Conservation (phyloP, 2,329 filamentous ascomycete species). For the Claviceps sp. region DNA sequence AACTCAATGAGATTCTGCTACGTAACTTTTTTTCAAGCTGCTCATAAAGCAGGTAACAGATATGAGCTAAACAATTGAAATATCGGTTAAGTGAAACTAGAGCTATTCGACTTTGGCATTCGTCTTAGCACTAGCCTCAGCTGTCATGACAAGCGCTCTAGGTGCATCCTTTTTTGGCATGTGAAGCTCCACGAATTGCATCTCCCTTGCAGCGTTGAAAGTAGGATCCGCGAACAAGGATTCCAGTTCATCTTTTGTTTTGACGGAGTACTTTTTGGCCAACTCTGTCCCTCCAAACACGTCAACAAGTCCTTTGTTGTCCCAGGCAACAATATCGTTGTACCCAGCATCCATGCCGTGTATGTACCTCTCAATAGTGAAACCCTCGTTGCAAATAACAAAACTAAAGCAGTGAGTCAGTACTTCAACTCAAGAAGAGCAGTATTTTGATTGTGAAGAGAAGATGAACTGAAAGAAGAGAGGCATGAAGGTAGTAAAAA, state of each 20-base stretch:
- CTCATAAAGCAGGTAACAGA: too few species aligned
- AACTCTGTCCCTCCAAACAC: constrained; percentile 53
- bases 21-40: too few species aligned
- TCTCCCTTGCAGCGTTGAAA: constrained; percentile 42
- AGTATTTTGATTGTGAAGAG: not conserved
- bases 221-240: constrained; percentile 48
- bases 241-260: constrained; percentile 56
- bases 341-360: constrained; percentile 69
- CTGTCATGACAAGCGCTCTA: constrained; percentile 52
- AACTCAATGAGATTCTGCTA: too few species aligned
- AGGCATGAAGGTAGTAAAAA: not conserved
- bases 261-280: constrained; percentile 51
- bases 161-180: constrained; percentile 73
- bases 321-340: constrained; percentile 70
- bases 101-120: constrained; percentile 37
- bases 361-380: constrained; percentile 80
- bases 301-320: constrained; percentile 53
- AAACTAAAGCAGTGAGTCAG: constrained; percentile 35
- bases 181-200: constrained; percentile 69
- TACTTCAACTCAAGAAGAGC: not conserved
- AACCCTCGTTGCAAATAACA: constrained; percentile 77
- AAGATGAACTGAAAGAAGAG: not conserved
- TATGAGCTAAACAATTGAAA: too few species aligned
- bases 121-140: constrained; percentile 54
- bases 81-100: too few species aligned